Evolutionary conservation across 1,284 basidiomycete species (phyloP), one percentile per base, ranked within the genome.

Genomic region (Irpex sp.): DNA sequence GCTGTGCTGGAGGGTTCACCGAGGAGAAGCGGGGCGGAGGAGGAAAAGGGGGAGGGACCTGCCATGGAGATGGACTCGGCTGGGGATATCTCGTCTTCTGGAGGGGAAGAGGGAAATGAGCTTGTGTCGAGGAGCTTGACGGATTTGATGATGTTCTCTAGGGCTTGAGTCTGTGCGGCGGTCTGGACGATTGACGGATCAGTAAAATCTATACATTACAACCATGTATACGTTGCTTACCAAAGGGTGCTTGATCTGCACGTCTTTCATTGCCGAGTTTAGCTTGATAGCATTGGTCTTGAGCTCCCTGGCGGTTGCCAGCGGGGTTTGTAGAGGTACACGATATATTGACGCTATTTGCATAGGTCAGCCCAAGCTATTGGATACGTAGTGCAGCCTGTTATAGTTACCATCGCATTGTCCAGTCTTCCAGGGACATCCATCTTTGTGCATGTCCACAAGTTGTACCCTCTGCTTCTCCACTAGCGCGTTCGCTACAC

Each of bases 361-460:
- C 34, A 34, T 34, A 34, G 34, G 34, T 34, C 34, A 34, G 34
- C 34, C 5, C 34, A 34, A 34, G 34, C 6, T 34, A 5, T 34
- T 5, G 6, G 6, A 34, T 34, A 34, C 34, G 34, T 7, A 34
- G 34, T 34, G 34, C 6, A 34, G 5, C 6, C 34, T 34, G 34
- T 34, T 34, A 34, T 34, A 34, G 34, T 34, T 34, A 34, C 92
- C 75, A 73, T 92, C 89, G 68, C 91, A 92, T 72, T 93, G 91
- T 61, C 84, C 82, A 37, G 80, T 79, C 73, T 84, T 91, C 92
- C 92, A 93, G 2, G 92, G 92, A 70, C 91, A 93, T 0, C 89
- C 88, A 60, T 85, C 79, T 72, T 92, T 92, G 72, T 93, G 92
- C 71, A 81, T 81, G 11, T 85, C 82, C 1, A 92, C 83, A 6